Percentiles rank a stretch among this genome's conserved stretches.
Conservation (phyloP, 257 asterid genomes). For the Scutellaria barbata region DNA sequence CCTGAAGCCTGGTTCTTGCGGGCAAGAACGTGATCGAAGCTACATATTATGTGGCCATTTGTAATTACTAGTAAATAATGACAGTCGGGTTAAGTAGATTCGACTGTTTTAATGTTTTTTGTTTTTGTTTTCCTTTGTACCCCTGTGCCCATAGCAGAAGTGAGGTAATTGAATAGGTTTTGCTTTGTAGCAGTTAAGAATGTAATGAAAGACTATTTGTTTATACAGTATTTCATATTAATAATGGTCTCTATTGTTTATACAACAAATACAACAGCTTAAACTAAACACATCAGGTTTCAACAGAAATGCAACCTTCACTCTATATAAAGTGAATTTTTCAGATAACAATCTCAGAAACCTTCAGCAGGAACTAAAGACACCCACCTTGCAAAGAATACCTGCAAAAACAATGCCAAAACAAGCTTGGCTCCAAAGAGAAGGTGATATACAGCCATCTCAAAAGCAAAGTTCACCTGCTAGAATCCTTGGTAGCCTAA, state of each 20-base stretch:
- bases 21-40: neutral
- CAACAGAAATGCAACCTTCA: neutral
- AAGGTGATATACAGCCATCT: neutral
- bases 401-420: too few species aligned
- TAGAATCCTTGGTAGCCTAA: neutral
- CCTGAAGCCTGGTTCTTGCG: neutral
- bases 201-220: neutral
- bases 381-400: too few species aligned
- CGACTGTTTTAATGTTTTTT: neutral
- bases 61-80: neutral
- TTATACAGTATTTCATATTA: neutral
- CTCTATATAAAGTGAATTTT: too few species aligned
- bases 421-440: neutral
- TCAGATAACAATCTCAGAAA: neutral
- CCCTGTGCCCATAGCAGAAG: constrained; percentile 17
- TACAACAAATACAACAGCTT: neutral
- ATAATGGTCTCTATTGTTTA: neutral
- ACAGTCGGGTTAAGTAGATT: neutral
- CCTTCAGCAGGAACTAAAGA: neutral
- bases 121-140: neutral
- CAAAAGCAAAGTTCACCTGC: constrained; percentile 2
- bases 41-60: constrained; percentile 8
- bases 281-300: neutral
- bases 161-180: neutral
- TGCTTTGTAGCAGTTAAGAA: neutral